Base-by-base conservation (phyloP, 2,329 filamentous ascomycete species). In the Coleophoma cylindrospora region DNA sequence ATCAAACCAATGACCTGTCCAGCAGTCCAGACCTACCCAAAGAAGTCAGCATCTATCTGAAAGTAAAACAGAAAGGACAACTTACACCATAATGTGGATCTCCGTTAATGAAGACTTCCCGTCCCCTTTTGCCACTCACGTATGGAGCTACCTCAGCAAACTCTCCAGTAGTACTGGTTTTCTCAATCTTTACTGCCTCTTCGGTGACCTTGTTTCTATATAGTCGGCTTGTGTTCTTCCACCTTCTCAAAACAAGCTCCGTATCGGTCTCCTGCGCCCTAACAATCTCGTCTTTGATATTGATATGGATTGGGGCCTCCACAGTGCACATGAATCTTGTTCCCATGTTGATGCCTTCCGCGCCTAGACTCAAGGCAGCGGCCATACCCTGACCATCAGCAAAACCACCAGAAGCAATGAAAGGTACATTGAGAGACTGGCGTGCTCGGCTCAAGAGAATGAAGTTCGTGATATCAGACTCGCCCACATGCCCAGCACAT, bases 321-420 rank as follows among this genome's bases (percentile, higher is more conserved):
- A 92, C 77, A 0, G 94, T 97, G 74, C 87, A 92, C 89, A 99
- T 95, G 75, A 97, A 99, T 40, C 94, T 79, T 10, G 94, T 99
- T 51, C 94, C 94, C 94, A 99, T 99, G 73, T 99, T 99, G 72
- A 97, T 85, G 55, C 94, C 94, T 67, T 89, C 89, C 0, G 94
- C 94, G 34, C 94, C 94, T 12, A 99, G 79, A 38, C 86, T 86
- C 60, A 99, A 75, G 8, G 94, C 94, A 2, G 92, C 94, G 1
- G 94, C 94, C 17, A 99, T 79, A 4, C 94, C 94, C 63, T 95
- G 83, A 0, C 94, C 94, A 67, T 99, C 94, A 12, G 91, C 92
- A 65, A 99, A 97, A 2, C 94, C 94, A 50, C 94, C 94, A 2
- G 88, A 95, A 1, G 94, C 94, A 65, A 99, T 96, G 68, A 97